Evolutionary conservation across 139 green algal genomes (phyloP), one percentile per base, ranked within the genome.

Genomic region (Picochlorum sp.): DNA sequence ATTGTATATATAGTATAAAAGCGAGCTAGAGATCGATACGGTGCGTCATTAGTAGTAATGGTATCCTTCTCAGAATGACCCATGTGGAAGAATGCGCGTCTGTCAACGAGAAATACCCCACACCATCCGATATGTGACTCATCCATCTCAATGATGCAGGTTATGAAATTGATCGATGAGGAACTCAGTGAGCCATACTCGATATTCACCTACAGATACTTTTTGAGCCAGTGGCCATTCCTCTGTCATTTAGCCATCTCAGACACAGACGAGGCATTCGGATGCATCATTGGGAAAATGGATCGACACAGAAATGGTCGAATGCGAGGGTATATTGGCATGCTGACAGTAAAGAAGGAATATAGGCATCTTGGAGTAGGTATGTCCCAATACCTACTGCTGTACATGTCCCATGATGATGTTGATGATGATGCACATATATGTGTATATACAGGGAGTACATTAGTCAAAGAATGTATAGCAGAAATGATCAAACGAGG

Each of bases 161-260:
- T 98, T 4, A 98, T 97, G 89, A 15, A 74, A 0, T 75, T 99
- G 1, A 82, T 99, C 4, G 91, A 96, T 69, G 81, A 81, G 24
- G 90, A 98, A 73, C 83, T 99, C 1, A 94, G 82, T 65, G 94
- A 99, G 78, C 94, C 94, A 3, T 99, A 99, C 76, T 95, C 87
- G 46, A 91, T 99, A 9, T 99, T 98, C 81, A 99, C 94, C 1
- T 99, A 99, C 74, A 84, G 75, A 24, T 90, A 90, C 69, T 98
- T 97, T 51, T 62, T 97, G 37, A 76, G 86, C 21, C 71, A 85
- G 10, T 99, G 94, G 94, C 94, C 94, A 1, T 72, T 90, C 34
- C 85, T 98, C 2, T 96, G 87, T 64, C 96, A 83, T 52, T 57
- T 98, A 4, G 86, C 82, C 1, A 86, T 84, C 24, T 49, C 38